Conservation (phyloP, 208 protist species). For the Strigomonas culicis region DNA sequence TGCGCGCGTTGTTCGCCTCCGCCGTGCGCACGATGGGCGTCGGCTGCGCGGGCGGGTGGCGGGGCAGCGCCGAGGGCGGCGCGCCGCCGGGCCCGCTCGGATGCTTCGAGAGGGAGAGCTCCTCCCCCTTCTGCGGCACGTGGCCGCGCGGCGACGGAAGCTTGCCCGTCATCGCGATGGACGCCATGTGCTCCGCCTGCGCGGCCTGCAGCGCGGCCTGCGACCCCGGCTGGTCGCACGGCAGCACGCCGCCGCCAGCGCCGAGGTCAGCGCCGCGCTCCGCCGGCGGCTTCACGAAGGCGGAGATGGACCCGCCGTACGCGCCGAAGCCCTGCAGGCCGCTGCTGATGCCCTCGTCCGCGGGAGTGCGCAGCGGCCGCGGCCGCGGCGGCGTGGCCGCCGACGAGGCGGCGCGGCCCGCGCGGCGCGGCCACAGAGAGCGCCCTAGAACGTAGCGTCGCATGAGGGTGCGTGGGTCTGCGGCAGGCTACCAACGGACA, state of each 20-base stretch:
- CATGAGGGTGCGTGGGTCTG: background rate
- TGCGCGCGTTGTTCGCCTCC: background rate
- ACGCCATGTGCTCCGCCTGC: constrained; percentile 56
- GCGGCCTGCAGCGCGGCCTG: constrained; percentile 39
- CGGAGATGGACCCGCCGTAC: constrained; percentile 82
- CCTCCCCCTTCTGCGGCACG: background rate
- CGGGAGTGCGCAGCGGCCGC: constrained; percentile 19
- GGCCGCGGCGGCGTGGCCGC: background rate
- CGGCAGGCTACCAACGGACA: background rate
- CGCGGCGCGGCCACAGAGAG: background rate
- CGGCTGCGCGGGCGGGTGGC: background rate
- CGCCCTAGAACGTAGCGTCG: background rate
- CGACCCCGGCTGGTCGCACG: constrained; percentile 49
- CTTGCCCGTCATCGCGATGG: constrained; percentile 52
- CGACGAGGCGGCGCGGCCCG: background rate
- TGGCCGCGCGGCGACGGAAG: constrained; percentile 39
- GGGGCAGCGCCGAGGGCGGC: constrained; percentile 1
- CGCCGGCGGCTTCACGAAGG: constrained; percentile 60
- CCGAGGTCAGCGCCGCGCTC: constrained; percentile 25
- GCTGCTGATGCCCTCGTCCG: constrained; percentile 57
- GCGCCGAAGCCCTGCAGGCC: constrained; percentile 58
- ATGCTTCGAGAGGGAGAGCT: background rate
- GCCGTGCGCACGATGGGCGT: background rate
- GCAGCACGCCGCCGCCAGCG: constrained; percentile 24
- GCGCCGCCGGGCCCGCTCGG: background rate